phyloP scores from a whole-genome alignment of 139 green algal genomes.

The Closterium sp. region DNA sequence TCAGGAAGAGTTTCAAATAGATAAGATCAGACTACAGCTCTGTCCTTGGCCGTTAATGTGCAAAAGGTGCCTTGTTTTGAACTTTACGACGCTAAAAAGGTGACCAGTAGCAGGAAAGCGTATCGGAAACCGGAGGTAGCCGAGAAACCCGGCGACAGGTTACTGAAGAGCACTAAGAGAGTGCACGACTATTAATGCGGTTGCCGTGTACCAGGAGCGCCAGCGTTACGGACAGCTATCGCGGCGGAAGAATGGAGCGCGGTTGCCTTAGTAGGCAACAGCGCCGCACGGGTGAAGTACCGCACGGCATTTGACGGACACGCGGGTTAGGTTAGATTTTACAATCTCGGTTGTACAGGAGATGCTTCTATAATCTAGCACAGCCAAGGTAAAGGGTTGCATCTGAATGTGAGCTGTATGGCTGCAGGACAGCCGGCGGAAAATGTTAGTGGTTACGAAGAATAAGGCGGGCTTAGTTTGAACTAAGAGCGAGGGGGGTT shows the following conservation, averaged over 20 bases:
- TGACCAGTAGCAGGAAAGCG: not conserved
- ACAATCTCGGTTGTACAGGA: not conserved
- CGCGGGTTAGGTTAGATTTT: not conserved
- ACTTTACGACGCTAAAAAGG: not conserved
- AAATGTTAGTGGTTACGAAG: not conserved
- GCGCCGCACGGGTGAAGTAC: not conserved
- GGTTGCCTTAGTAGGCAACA: not conserved
- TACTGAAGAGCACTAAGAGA: too few species aligned
- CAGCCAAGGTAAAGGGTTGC: not conserved
- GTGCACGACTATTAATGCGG: too few species aligned
- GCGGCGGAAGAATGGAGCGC: not conserved
- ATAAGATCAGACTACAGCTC: not conserved
- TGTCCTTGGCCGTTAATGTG: not conserved
- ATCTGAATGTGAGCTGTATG: not conserved
- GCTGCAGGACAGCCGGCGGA: not conserved
- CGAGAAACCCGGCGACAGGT: too few species aligned
- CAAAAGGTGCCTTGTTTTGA: not conserved
- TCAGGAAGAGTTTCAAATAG: not conserved
- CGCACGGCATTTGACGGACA: not conserved
- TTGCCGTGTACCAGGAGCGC: not conserved
- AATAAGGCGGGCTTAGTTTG: not conserved
- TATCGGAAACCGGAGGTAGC: not conserved
- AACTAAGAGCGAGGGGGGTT: not conserved
- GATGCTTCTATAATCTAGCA: not conserved
- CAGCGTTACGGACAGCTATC: not conserved